These are phyloP conservation scores for Yamadazyma endophytica DNA, from an alignment of 805 yeast species.

Conservation along the genomic window DNA sequence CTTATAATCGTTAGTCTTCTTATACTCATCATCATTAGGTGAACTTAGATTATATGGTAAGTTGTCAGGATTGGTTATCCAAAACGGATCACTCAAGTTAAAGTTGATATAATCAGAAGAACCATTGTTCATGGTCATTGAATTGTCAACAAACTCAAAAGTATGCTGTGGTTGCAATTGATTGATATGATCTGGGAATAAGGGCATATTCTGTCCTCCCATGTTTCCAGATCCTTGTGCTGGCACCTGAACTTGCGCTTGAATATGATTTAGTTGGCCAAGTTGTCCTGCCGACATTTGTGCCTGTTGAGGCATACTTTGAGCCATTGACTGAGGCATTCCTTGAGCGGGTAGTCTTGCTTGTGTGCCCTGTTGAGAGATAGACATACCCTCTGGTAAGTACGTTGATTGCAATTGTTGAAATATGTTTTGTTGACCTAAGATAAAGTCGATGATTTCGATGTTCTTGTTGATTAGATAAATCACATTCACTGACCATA, in stretches of 20 bases:
- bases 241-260: constrained; percentile 1
- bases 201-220: not conserved
- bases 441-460: constrained; percentile 22
- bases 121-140: constrained; percentile 18
- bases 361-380: no score
- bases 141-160: constrained; percentile 2
- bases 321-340: not conserved
- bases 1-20: constrained; percentile 2
- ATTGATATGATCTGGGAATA: not conserved
- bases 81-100: constrained; percentile 45
- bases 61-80: constrained; percentile 47
- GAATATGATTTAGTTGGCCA: constrained; percentile 1
- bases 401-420: no score
- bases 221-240: not conserved
- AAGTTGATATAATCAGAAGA: constrained; percentile 32
- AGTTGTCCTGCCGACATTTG: constrained; percentile 1
- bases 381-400: no score
- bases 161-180: not conserved
- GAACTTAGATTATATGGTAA: constrained; percentile 32
- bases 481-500: constrained; percentile 34
- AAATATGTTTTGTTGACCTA: constrained; percentile 16
- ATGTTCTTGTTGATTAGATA: constrained; percentile 28
- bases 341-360: not conserved
- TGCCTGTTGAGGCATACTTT: not conserved
- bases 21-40: constrained; percentile 21